phyloP scores from a whole-genome alignment of 257 asterid genomes.

The Nicotiana sylvestris region DNA sequence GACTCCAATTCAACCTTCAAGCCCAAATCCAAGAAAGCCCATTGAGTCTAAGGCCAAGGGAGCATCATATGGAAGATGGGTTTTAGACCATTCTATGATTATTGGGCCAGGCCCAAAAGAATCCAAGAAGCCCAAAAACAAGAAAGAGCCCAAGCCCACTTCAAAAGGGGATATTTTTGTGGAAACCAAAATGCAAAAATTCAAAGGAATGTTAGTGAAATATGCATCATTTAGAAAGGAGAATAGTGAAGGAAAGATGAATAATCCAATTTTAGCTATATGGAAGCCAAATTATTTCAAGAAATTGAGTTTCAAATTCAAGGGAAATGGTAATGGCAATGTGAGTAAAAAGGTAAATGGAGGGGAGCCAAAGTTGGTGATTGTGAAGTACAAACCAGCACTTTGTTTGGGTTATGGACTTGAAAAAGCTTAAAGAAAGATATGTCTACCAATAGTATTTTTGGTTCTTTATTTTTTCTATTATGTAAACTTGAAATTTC shows the following conservation, averaged over 20 bases:
- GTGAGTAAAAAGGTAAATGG: conserved; percentile 26
- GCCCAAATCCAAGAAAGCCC: conserved; percentile 28
- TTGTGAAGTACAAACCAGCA: conserved; percentile 43
- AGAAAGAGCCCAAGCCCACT: not conserved
- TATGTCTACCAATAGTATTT: not conserved
- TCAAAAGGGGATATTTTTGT: conserved; percentile 9
- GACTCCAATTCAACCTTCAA: conserved; percentile 16
- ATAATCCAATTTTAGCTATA: conserved; percentile 20
- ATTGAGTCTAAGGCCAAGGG: conserved; percentile 65
- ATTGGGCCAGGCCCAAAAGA: conserved; percentile 26
- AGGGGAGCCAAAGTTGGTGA: conserved; percentile 26
- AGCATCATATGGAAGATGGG: conserved; percentile 64
- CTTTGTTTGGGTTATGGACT: conserved; percentile 50
- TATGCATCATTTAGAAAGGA: conserved; percentile 50
- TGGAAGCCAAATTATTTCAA: conserved; percentile 30
- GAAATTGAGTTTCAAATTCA: conserved; percentile 44
- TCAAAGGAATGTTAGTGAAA: conserved; percentile 44
- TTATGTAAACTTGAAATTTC: not conserved
- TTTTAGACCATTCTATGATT: conserved; percentile 31
- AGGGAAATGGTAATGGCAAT: conserved; percentile 26
- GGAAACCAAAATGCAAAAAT: conserved; percentile 35
- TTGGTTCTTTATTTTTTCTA: not conserved
- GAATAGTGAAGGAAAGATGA: conserved; percentile 23
- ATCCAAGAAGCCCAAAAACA: conserved; percentile 16
- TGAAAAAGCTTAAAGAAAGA: conserved; percentile 9